These are phyloP conservation scores for Diaporthe helianthi DNA, from an alignment of 2,329 filamentous ascomycete genomes.

Conservation along the genomic window DNA sequence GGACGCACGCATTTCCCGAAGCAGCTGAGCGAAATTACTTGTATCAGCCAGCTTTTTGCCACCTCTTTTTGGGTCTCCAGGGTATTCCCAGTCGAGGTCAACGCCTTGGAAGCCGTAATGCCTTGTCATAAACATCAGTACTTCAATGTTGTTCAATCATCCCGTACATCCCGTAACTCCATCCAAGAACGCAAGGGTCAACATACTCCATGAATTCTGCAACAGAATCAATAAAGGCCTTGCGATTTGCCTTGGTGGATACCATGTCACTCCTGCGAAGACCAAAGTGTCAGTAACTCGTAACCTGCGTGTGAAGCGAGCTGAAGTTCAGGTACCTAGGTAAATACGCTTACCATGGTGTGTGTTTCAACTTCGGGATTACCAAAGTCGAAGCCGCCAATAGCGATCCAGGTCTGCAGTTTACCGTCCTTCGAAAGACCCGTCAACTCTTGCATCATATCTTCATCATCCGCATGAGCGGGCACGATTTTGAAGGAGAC, in stretches of 20 bases:
- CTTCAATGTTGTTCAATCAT: too few relatives aligned
- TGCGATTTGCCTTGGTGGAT: conserved; percentile 38
- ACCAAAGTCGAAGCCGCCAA: conserved; percentile 42
- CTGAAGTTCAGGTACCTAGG: too few relatives aligned
- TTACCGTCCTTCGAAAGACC: conserved; percentile 35
- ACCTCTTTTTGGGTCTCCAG: conserved; percentile 44
- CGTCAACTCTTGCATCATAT: conserved; percentile 39
- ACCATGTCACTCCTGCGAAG: conserved; percentile 38
- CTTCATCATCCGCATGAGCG: conserved; percentile 36
- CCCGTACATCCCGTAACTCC: background rate
- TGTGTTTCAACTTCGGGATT: conserved; percentile 35
- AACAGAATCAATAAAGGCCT: conserved; percentile 47
- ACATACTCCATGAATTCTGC: conserved; percentile 41
- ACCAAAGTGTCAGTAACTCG: background rate
- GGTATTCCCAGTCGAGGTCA: conserved; percentile 47
- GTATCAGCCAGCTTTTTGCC: conserved; percentile 45
- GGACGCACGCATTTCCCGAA: conserved; percentile 46
- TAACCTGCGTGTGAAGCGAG: background rate
- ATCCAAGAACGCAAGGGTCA: background rate
- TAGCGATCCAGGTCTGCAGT: conserved; percentile 42
- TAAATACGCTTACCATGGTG: conserved; percentile 35
- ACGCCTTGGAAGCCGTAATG: conserved; percentile 49
- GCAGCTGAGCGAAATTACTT: conserved; percentile 45
- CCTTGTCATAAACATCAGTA: conserved; percentile 19
- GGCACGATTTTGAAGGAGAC: conserved; percentile 39